Conservation (phyloP, 2,329 filamentous ascomycete species). For the Diaporthe vaccinii region DNA sequence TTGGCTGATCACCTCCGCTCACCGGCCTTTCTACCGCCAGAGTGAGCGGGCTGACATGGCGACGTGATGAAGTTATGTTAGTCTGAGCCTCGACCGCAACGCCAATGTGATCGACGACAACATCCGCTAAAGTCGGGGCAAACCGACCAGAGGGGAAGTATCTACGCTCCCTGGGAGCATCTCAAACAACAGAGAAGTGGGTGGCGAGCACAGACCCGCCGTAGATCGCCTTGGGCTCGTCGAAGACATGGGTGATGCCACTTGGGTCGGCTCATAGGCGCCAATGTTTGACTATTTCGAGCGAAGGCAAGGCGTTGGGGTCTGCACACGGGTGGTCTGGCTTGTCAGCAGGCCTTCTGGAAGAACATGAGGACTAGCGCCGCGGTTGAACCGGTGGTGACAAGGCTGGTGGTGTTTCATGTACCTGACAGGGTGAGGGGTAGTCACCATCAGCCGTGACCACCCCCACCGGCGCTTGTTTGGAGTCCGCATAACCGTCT, state of each 20-base stretch:
- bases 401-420: slow-evolving; percentile 42
- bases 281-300: slow-evolving; percentile 34
- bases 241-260: slow-evolving; percentile 37
- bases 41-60: slow-evolving; percentile 3
- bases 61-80: background rate
- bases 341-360: slow-evolving; percentile 22
- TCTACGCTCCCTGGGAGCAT: slow-evolving; percentile 4
- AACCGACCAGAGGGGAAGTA: slow-evolving; percentile 20
- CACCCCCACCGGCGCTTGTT: slow-evolving; percentile 39
- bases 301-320: slow-evolving; percentile 14
- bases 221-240: slow-evolving; percentile 20
- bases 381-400: slow-evolving; percentile 32
- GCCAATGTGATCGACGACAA: slow-evolving; percentile 15
- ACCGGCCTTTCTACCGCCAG: background rate
- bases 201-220: slow-evolving; percentile 22
- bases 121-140: slow-evolving; percentile 5
- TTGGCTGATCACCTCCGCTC: slow-evolving; percentile 1
- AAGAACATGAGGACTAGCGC: slow-evolving; percentile 32
- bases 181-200: slow-evolving; percentile 33
- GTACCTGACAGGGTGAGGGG: slow-evolving; percentile 40
- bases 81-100: slow-evolving; percentile 14
- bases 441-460: slow-evolving; percentile 25
- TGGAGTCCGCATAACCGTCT: slow-evolving; percentile 30
- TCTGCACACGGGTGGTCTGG: slow-evolving; percentile 25
- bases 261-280: slow-evolving; percentile 17